Conservation (phyloP, 2,329 filamentous ascomycete species). For the Ophiobolus disseminans region DNA sequence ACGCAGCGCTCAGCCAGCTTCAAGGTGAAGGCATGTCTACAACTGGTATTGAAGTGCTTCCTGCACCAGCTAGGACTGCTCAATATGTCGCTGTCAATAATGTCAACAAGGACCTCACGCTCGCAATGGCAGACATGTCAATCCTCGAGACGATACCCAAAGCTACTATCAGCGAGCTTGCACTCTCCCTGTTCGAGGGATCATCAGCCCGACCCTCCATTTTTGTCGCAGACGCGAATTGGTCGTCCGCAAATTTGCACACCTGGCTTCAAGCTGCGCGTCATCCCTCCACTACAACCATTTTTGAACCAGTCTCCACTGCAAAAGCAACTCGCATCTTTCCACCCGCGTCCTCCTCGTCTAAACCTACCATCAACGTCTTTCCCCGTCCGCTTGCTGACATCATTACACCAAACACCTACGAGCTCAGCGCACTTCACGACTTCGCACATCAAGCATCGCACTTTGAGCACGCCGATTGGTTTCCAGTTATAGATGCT, state of each 20-base stretch:
- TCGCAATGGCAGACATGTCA: constrained; percentile 95
- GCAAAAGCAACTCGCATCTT: constrained; percentile 79
- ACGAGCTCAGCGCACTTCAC: constrained; percentile 84
- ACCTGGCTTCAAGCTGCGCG: constrained; percentile 71
- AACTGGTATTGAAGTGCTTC: constrained; percentile 62
- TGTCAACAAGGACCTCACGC: constrained; percentile 77
- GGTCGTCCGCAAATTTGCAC: constrained; percentile 70
- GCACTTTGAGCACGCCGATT: constrained; percentile 72
- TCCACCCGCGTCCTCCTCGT: constrained; percentile 55
- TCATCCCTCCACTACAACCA: constrained; percentile 56
- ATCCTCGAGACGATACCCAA: constrained; percentile 67
- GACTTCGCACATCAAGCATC: constrained; percentile 69
- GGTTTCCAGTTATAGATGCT: constrained; percentile 82
- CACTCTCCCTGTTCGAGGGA: constrained; percentile 17
- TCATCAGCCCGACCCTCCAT: constrained; percentile 64
- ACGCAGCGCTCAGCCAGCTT: constrained; percentile 72
- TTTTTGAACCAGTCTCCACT: constrained; percentile 88
- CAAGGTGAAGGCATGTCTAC: constrained; percentile 69
- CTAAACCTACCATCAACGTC: constrained; percentile 73
- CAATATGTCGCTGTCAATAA: constrained; percentile 94
- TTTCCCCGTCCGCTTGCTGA: constrained; percentile 72
- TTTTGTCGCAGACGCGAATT: constrained; percentile 88
- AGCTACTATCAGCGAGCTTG: constrained; percentile 19
- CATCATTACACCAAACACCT: constrained; percentile 80
- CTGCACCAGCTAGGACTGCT: constrained; percentile 70